Conservation (phyloP, 2,329 filamentous ascomycete species). For the Emmonsia crescens region DNA sequence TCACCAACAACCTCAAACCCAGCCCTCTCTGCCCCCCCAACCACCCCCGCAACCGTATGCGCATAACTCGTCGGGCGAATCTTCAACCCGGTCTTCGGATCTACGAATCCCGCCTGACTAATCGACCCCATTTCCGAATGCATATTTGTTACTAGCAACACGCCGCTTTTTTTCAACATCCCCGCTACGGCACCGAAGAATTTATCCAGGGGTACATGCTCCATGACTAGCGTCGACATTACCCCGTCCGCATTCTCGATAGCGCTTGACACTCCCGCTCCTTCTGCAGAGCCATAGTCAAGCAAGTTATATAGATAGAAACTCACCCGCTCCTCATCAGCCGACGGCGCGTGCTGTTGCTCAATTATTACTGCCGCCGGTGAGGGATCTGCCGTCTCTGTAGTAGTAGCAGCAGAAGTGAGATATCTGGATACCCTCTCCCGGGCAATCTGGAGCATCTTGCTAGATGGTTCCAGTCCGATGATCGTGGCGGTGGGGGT, state of each 20-base stretch:
- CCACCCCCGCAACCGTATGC: conserved; percentile 42
- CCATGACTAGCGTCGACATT: conserved; percentile 53
- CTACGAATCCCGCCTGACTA: conserved; percentile 53
- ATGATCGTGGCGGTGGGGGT: conserved; percentile 29
- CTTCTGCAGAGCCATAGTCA: conserved; percentile 8
- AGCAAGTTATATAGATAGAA: conserved; percentile 32
- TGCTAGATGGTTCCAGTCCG: conserved; percentile 46
- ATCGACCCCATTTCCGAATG: conserved; percentile 51
- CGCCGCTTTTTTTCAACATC: conserved; percentile 38
- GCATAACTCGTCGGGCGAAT: conserved; percentile 50
- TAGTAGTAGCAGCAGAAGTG: background rate
- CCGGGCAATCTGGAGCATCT: conserved; percentile 48
- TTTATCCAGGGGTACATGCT: conserved; percentile 48
- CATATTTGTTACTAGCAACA: conserved; percentile 57
- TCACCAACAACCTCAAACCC: conserved; percentile 37
- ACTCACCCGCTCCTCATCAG: background rate
- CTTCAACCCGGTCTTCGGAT: conserved; percentile 43
- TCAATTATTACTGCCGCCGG: background rate
- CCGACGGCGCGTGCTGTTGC: background rate
- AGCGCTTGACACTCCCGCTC: conserved; percentile 12
- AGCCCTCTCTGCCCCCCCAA: conserved; percentile 34
- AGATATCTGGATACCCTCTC: conserved; percentile 21
- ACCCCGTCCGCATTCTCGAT: conserved; percentile 33
- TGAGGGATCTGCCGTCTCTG: background rate
- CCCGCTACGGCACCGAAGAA: conserved; percentile 44